Evolutionary conservation across 768 basidiomycete genomes (phyloP).

Genomic region (Lepiota brunneoincarnata): DNA sequence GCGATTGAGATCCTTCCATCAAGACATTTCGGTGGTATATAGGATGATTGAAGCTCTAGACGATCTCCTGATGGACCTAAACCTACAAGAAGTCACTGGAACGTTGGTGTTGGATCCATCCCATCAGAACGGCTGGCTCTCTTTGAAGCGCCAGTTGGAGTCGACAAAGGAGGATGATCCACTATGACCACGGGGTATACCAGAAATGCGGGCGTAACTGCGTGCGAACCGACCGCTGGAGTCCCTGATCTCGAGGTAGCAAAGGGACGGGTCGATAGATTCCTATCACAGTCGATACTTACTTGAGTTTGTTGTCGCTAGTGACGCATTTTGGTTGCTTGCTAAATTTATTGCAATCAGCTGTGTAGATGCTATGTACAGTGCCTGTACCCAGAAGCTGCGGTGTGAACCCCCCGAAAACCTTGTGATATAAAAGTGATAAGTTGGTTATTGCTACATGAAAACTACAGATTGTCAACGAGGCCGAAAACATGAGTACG

Average conservation of each 20-base stretch:
- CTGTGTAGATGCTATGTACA: too few species aligned
- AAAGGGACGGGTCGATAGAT: too few species aligned
- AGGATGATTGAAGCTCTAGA: conserved; percentile 3
- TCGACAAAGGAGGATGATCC: background rate
- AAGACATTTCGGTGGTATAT: background rate
- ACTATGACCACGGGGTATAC: too few species aligned
- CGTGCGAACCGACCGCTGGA: too few species aligned
- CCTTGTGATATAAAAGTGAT: background rate
- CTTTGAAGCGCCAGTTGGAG: conserved; percentile 3
- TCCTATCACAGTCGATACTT: too few species aligned
- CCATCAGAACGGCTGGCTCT: conserved; percentile 2
- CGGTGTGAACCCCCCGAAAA: too few species aligned
- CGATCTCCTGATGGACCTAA: background rate
- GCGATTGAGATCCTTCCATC: background rate
- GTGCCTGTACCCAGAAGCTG: too few species aligned
- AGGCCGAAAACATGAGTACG: background rate
- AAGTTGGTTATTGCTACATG: background rate
- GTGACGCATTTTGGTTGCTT: too few species aligned
- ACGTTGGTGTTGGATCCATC: background rate
- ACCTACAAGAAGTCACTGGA: background rate
- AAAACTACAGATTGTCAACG: background rate
- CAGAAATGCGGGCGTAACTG: too few species aligned
- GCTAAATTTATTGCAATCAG: too few species aligned
- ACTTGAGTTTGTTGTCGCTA: too few species aligned
- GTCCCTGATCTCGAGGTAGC: too few species aligned